Percentiles rank a stretch among this genome's conserved stretches.
These are phyloP conservation scores for Aspergillus pseudoterreus DNA, from an alignment of 2,329 filamentous ascomycete species.

Conservation along the genomic window DNA sequence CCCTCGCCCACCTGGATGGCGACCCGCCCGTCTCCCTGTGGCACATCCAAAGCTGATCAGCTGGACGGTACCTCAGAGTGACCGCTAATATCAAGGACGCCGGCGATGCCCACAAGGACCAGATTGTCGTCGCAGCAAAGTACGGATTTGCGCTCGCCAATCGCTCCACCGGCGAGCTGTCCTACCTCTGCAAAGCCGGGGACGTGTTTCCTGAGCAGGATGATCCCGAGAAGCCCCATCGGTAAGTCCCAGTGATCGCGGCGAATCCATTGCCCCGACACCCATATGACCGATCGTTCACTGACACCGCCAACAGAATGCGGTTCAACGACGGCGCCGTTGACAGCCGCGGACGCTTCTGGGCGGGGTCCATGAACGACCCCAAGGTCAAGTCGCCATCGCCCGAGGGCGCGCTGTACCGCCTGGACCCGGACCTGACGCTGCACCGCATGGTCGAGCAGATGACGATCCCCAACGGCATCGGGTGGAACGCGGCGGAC, in stretches of 20 bases:
- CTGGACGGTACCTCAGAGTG: constrained; percentile 46
- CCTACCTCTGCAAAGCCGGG: constrained; percentile 58
- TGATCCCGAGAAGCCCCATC: constrained; percentile 43
- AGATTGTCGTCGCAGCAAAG: constrained; percentile 76
- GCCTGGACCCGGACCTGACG: constrained; percentile 61
- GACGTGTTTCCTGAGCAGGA: constrained; percentile 40
- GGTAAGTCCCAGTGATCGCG: constrained; percentile 27
- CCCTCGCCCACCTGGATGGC: neutral
- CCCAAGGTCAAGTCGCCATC: constrained; percentile 56
- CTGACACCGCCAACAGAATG: constrained; percentile 32
- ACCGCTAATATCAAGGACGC: constrained; percentile 74
- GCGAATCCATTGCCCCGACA: neutral
- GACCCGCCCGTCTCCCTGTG: neutral
- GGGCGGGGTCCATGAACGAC: constrained; percentile 84
- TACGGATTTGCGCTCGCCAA: constrained; percentile 77
- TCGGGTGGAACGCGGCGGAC: constrained; percentile 72
- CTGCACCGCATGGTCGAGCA: constrained; percentile 58
- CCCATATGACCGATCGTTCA: constrained; percentile 12
- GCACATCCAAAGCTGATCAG: constrained; percentile 42
- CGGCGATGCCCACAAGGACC: constrained; percentile 48
- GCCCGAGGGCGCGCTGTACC: constrained; percentile 65
- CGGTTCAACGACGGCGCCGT: constrained; percentile 77
- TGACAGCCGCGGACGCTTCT: constrained; percentile 77
- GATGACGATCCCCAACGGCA: constrained; percentile 78
- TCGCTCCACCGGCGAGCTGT: constrained; percentile 53